phyloP scores from a whole-genome alignment of 2,329 filamentous ascomycete genomes.

The Lasiodiplodia citricola region DNA sequence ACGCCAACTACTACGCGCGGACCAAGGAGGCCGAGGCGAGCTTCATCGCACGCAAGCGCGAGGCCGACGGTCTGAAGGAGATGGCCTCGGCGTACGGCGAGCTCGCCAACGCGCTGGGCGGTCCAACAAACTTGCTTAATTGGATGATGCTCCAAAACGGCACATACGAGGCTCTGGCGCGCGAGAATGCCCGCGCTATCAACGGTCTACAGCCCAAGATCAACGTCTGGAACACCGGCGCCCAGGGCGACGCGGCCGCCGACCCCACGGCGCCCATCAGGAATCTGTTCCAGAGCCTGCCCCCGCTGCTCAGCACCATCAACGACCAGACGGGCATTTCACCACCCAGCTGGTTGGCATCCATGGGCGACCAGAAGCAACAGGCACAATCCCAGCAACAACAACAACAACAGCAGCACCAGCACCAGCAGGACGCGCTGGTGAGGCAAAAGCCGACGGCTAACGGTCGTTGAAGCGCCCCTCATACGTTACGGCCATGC shows the following conservation, averaged over 20 bases:
- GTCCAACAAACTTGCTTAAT: conserved; percentile 77
- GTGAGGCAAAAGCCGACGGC: conserved; percentile 6
- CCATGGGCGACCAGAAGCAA: conserved; percentile 51
- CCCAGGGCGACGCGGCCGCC: conserved; percentile 50
- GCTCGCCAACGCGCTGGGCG: conserved; percentile 74
- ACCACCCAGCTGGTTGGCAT: conserved; percentile 73
- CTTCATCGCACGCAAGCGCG: conserved; percentile 67
- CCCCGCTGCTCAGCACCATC: conserved; percentile 82
- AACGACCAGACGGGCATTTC: conserved; percentile 87
- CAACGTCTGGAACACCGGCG: conserved; percentile 84
- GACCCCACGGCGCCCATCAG: conserved; percentile 70
- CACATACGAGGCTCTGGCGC: conserved; percentile 76
- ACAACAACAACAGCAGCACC: neutral
- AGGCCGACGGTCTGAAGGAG: conserved; percentile 76
- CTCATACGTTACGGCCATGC: neutral
- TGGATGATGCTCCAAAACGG: conserved; percentile 88
- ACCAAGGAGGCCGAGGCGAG: conserved; percentile 62
- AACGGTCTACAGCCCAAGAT: conserved; percentile 85
- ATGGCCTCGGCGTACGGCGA: conserved; percentile 82
- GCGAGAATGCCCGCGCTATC: conserved; percentile 78
- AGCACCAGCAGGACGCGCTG: conserved; percentile 9
- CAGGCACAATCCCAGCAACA: neutral
- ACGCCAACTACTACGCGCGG: conserved; percentile 55
- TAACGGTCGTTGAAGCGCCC: neutral
- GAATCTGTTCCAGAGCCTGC: conserved; percentile 83